These are phyloP conservation scores for Hawksworthiomyces lignivorus DNA, from an alignment of 2,329 filamentous ascomycete species.

Conservation along the genomic window DNA sequence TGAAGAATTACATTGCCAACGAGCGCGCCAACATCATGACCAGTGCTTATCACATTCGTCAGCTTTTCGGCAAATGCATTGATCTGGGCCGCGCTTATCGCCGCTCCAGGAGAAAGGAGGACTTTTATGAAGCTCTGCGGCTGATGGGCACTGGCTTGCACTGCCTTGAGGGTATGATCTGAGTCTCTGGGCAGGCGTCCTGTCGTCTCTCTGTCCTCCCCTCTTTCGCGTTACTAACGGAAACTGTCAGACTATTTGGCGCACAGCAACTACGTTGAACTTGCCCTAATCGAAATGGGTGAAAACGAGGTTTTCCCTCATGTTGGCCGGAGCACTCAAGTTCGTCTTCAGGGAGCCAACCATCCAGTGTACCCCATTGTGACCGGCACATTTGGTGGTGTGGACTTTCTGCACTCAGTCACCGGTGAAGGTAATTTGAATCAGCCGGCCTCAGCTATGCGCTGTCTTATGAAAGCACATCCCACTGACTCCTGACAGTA, in stretches of 20 bases:
- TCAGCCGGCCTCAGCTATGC: too few relatives aligned
- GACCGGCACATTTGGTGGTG: conserved; percentile 89
- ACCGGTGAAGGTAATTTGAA: conserved; percentile 53
- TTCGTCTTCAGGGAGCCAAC: conserved; percentile 61
- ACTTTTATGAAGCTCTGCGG: conserved; percentile 79
- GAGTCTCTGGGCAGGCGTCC: too few relatives aligned
- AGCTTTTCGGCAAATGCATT: conserved; percentile 66
- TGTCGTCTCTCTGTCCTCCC: neutral
- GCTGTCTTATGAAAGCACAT: too few relatives aligned
- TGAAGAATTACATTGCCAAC: conserved; percentile 95
- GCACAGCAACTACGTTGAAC: conserved; percentile 87
- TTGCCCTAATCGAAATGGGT: conserved; percentile 80
- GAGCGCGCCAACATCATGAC: conserved; percentile 73
- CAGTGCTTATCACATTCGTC: conserved; percentile 68
- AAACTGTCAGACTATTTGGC: conserved; percentile 65
- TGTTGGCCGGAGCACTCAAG: conserved; percentile 65
- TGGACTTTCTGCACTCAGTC: conserved; percentile 88
- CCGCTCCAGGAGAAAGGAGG: conserved; percentile 57
- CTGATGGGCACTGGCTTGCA: conserved; percentile 83
- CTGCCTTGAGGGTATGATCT: conserved; percentile 63
- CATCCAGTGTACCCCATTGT: conserved; percentile 69
- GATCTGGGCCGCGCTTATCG: conserved; percentile 71
- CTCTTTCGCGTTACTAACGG: neutral
- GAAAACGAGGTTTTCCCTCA: conserved; percentile 79
- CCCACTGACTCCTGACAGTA: too few relatives aligned